Percentiles rank a stretch among this genome's conserved stretches.
Conservation (phyloP, 345 rosid species). For the Eucalyptus sp. region DNA sequence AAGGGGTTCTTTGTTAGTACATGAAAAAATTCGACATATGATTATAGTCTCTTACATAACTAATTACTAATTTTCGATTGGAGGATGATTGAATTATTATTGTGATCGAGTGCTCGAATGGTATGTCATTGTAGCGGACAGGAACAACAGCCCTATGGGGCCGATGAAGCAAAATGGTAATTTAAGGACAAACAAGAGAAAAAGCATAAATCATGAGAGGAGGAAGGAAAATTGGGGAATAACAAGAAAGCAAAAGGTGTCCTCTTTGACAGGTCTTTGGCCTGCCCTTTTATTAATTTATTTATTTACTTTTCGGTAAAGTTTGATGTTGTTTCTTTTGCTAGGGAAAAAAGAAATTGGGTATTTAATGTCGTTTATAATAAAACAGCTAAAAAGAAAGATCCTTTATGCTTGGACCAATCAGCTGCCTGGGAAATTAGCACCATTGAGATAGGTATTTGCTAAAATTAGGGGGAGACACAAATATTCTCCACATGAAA, state of each 20-base stretch:
- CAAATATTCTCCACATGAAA: not conserved
- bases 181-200: not conserved
- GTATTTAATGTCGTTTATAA: not conserved
- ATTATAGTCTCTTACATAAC: not conserved
- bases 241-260: not conserved
- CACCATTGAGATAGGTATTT: not conserved
- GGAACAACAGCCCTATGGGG: not conserved
- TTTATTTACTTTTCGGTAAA: not conserved
- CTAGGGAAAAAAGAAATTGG: not conserved
- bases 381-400: not conserved
- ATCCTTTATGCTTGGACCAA: not conserved
- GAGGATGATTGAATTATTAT: not conserved
- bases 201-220: not conserved
- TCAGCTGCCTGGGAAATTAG: not conserved
- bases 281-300: not conserved
- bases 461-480: not conserved
- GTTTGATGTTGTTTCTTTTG: not conserved
- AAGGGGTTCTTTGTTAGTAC: not conserved
- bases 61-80: not conserved
- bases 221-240: not conserved
- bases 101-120: not conserved
- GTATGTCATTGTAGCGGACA: not conserved
- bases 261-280: not conserved
- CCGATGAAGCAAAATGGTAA: not conserved
- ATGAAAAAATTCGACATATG: not conserved